Percentiles rank a stretch among this genome's conserved stretches.
Evolutionary conservation across 306 rosid species (phyloP).

Genomic region (Herpetospermum pedunculosum): DNA sequence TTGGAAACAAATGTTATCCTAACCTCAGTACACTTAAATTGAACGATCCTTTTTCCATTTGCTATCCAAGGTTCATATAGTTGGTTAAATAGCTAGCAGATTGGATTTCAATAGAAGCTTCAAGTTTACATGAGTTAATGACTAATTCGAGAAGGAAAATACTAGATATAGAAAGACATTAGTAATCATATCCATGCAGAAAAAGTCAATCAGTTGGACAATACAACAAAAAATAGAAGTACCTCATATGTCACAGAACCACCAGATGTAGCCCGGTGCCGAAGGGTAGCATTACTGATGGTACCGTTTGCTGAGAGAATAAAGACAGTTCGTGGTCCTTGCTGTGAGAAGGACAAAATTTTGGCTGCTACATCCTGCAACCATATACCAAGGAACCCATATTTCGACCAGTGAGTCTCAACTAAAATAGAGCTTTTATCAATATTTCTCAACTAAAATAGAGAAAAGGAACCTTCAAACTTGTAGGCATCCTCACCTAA

Average conservation of each 20-base stretch:
- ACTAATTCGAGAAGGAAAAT: background rate
- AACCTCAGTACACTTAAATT: background rate
- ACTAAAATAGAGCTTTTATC: background rate
- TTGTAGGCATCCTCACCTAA: background rate
- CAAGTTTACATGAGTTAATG: background rate
- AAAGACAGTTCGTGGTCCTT: constrained; percentile 51
- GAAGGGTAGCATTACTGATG: constrained; percentile 43
- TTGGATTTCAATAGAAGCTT: background rate
- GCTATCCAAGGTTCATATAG: background rate
- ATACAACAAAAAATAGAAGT: background rate
- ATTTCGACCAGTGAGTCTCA: background rate
- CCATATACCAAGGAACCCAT: constrained; percentile 6
- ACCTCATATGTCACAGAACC: constrained; percentile 57
- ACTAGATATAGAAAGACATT: background rate
- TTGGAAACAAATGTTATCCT: background rate
- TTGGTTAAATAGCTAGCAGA: background rate
- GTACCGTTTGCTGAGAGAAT: constrained; percentile 73
- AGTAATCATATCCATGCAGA: background rate
- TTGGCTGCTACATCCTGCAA: constrained; percentile 66
- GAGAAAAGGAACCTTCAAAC: background rate
- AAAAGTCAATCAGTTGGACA: background rate
- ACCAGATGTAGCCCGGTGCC: constrained; percentile 34
- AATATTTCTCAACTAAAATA: background rate
- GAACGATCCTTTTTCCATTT: background rate
- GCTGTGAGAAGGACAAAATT: constrained; percentile 38